A percentile compares a stretch with the other conserved stretches of the same genome.
Conservation (phyloP, 371 early-diverging fungal genomes). For the Apophysomyces elegans region DNA sequence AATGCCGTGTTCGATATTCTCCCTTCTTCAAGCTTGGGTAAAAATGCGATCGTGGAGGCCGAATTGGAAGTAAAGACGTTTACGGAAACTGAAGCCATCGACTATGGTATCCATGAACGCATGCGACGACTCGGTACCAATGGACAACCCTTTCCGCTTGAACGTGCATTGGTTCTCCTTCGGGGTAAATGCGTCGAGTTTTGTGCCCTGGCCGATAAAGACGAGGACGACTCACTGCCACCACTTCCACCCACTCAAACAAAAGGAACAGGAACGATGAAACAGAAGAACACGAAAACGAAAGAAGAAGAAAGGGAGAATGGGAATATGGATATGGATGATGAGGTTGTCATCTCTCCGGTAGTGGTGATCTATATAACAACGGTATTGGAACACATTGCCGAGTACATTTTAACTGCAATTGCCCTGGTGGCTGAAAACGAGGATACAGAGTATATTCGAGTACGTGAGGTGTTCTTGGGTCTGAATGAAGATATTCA, state of each 20-base stretch:
- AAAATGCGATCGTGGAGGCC: constrained; percentile 72
- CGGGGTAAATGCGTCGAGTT: constrained; percentile 63
- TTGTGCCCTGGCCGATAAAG: constrained; percentile 60
- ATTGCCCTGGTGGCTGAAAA: constrained; percentile 65
- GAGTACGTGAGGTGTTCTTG: constrained; percentile 62
- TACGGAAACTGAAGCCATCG: constrained; percentile 60
- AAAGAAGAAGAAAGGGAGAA: too few relatives aligned
- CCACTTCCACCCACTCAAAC: neutral
- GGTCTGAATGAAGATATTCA: constrained; percentile 63
- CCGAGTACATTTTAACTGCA: constrained; percentile 61
- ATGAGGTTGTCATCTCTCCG: constrained; percentile 54
- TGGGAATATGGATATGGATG: neutral
- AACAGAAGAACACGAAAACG: too few relatives aligned
- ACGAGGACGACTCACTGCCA: constrained; percentile 26
- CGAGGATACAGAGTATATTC: constrained; percentile 63
- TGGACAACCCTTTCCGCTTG: constrained; percentile 24
- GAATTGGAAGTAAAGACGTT: constrained; percentile 70
- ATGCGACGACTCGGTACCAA: constrained; percentile 41
- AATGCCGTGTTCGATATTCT: constrained; percentile 52
- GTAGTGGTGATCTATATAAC: constrained; percentile 71
- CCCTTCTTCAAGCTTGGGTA: constrained; percentile 60
- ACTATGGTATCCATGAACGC: constrained; percentile 50
- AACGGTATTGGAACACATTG: constrained; percentile 67
- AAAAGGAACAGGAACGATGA: neutral
- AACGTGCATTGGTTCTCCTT: constrained; percentile 32